Conservation (phyloP, 306 rosid genomes). For the Dryas alaskensis region DNA sequence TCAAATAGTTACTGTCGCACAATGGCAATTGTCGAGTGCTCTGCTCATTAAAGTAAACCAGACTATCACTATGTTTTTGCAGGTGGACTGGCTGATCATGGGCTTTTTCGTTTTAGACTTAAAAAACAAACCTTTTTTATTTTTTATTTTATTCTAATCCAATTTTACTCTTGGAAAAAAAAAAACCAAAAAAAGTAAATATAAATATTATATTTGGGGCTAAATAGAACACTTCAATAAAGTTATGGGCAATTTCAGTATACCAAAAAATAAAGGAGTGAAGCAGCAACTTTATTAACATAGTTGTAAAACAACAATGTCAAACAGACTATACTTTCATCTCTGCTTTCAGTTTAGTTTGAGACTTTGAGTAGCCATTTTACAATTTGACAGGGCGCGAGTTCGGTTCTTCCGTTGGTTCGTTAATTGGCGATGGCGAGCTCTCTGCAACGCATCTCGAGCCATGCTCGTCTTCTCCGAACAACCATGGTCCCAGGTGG, state of each 20-base stretch:
- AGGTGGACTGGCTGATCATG: no score
- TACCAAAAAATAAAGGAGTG: not conserved
- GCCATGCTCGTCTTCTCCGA: constrained; percentile 49
- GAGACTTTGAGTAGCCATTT: not conserved
- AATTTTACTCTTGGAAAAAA: no score
- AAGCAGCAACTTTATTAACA: not conserved
- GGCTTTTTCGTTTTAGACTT: no score
- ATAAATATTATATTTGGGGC: not conserved
- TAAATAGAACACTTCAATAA: not conserved
- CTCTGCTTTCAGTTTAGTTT: no score
- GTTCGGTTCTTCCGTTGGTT: constrained; percentile 1
- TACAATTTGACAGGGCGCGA: not conserved
- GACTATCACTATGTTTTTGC: no score
- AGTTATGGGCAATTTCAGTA: not conserved
- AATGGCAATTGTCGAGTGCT: no score
- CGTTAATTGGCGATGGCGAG: constrained; percentile 53
- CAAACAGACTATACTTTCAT: not conserved
- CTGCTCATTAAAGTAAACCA: no score
- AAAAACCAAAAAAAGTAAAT: no score
- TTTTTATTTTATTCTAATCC: no score
- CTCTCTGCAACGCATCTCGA: constrained; percentile 57
- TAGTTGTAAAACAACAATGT: not conserved
- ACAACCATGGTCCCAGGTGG: constrained; percentile 34
- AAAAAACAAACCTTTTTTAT: no score
- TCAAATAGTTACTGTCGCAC: no score